Evolutionary conservation across 805 yeast genomes (phyloP).

Genomic region (Kluyveromyces siamensis): DNA sequence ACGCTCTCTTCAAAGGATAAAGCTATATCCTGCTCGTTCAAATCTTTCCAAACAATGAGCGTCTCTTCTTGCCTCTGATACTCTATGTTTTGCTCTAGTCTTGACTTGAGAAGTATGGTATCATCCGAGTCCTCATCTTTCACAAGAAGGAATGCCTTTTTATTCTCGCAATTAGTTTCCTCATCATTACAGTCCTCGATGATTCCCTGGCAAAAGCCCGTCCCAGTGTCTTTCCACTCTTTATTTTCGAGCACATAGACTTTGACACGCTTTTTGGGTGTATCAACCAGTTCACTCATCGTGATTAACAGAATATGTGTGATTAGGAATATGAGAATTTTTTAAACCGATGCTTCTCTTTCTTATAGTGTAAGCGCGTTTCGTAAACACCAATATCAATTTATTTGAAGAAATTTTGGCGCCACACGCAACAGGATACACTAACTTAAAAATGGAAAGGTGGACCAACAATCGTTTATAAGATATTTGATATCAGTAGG

Average conservation of each 20-base stretch:
- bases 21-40: slow-evolving; percentile 62
- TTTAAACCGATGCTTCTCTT: background rate
- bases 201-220: slow-evolving; percentile 82
- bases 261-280: slow-evolving; percentile 69
- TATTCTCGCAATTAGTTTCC: slow-evolving; percentile 8
- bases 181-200: slow-evolving; percentile 14
- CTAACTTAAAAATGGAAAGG: too few relatives aligned
- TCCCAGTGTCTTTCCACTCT: slow-evolving; percentile 87
- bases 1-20: slow-evolving; percentile 85
- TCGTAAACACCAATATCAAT: too few relatives aligned
- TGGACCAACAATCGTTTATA: too few relatives aligned
- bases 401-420: too few relatives aligned
- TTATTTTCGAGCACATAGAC: slow-evolving; percentile 78
- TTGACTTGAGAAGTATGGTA: slow-evolving; percentile 53
- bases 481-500: too few relatives aligned
- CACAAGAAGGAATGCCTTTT: slow-evolving; percentile 56
- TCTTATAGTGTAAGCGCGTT: background rate
- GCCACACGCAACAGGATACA: too few relatives aligned
- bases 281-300: slow-evolving; percentile 12
- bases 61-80: slow-evolving; percentile 94
- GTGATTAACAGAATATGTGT: background rate
- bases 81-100: slow-evolving; percentile 65
- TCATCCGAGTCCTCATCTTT: slow-evolving; percentile 56
- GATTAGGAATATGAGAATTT: background rate
- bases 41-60: slow-evolving; percentile 86